phyloP scores from a whole-genome alignment of 352 stramenopile species.

The Blastocystis sp. region DNA sequence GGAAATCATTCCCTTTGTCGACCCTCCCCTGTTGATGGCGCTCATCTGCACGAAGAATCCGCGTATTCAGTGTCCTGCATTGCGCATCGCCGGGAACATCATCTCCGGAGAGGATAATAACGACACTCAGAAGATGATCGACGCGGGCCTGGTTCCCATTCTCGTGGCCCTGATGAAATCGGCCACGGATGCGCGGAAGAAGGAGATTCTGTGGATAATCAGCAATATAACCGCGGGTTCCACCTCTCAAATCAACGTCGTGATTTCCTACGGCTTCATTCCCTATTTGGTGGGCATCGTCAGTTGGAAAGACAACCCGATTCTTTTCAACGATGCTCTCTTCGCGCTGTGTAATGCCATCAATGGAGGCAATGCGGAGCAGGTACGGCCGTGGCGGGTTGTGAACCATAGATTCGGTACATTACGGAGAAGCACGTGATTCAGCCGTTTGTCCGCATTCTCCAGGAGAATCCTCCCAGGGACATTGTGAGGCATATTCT shows the following conservation, averaged over 20 bases:
- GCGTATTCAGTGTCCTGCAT: slow-evolving; percentile 88
- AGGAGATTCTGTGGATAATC: slow-evolving; percentile 98
- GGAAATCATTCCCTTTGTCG: slow-evolving; percentile 9
- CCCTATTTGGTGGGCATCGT: slow-evolving; percentile 13
- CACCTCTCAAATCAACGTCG: slow-evolving; percentile 88
- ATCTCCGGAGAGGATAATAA: slow-evolving; percentile 93
- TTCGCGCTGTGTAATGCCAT: slow-evolving; percentile 59
- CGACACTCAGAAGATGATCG: slow-evolving; percentile 98
- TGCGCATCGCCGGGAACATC: slow-evolving; percentile 97
- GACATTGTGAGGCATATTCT: slow-evolving; percentile 33
- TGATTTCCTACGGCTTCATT: slow-evolving; percentile 53
- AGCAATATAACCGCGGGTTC: slow-evolving; percentile 98
- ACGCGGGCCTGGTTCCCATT: slow-evolving; percentile 89
- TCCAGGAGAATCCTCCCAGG: background rate
- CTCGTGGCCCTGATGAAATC: slow-evolving; percentile 86
- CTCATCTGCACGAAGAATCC: slow-evolving; percentile 74
- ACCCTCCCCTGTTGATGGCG: slow-evolving; percentile 73
- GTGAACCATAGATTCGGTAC: slow-evolving; percentile 40
- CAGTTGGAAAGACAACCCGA: background rate
- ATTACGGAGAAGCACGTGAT: slow-evolving; percentile 51
- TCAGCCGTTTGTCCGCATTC: slow-evolving; percentile 10
- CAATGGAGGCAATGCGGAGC: slow-evolving; percentile 51
- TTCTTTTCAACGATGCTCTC: slow-evolving; percentile 23
- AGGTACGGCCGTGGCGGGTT: background rate
- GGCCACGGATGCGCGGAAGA: slow-evolving; percentile 95